Evolutionary conservation across 768 basidiomycete species (phyloP), one percentile per base, ranked within the genome.

Genomic region (Phaeotremella fagi): DNA sequence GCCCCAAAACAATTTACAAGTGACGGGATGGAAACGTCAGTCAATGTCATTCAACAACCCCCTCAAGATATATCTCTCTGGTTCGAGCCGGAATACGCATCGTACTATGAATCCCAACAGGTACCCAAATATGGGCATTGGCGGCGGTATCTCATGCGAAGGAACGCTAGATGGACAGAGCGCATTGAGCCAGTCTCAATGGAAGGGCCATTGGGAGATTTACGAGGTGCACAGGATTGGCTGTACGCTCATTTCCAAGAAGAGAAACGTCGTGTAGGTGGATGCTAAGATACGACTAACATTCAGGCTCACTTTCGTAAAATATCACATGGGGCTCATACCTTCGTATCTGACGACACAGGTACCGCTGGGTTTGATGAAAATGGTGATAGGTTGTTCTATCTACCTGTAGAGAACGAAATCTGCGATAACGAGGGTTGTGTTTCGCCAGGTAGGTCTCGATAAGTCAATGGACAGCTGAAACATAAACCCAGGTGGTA

Each of bases 171-270:
- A 25, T 54, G 52, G 49, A 49, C 26, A 38, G 60, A 61, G 36
- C 15, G 60, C 15, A 45, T 58, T 22, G 60, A 61, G 28, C 56
- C 55, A 3, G 52, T 53, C 20, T 35, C 44, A 27, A 29, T 18
- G 38, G 38, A 9, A 20, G 7, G 9, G 6, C 7, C 12, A 9
- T 6, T 41, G 7, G 38, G 12, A 12, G 38, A 42, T 5, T 20
- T 53, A 1, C 48, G 50, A 12, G 60, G 57, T 6, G 35, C 36
- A 6, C 46, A 58, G 25, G 27, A 51, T 26, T 61, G 60, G 60
- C 27, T 61, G n/a, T 61, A 61, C 41, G 38, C 52, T 31, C 60
- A 61, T 48, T 61, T 46, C 48, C 60, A 61, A 31, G 60, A 54
- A 26, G 60, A 61, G 41, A 61, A 61, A 49, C 38, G 38, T 6